These are phyloP conservation scores for Colletotrichum paranaense DNA, from an alignment of 2,329 filamentous ascomycete species.

Conservation along the genomic window DNA sequence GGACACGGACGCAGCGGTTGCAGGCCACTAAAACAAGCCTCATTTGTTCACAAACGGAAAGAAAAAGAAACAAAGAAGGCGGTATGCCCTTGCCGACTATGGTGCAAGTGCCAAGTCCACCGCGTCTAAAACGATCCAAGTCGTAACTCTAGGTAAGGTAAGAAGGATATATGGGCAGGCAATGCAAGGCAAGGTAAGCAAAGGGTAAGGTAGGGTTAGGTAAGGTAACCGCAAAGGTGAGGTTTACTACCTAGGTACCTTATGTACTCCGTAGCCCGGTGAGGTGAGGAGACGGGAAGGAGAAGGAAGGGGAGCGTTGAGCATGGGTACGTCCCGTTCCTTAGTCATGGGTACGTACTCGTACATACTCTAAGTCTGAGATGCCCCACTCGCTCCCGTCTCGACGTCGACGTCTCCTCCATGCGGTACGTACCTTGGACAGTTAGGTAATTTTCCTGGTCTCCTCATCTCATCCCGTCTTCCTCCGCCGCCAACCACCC, in stretches of 20 bases:
- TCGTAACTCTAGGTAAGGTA: neutral
- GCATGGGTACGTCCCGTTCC: neutral
- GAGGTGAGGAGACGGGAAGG: neutral
- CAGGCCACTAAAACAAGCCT: too few relatives aligned
- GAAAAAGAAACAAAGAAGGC: neutral
- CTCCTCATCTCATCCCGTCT: neutral
- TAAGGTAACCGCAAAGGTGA: neutral
- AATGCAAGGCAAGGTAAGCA: neutral
- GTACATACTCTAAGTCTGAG: too few relatives aligned
- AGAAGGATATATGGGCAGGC: neutral
- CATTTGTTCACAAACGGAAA: neutral
- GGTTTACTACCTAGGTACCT: too few relatives aligned
- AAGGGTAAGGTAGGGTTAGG: too few relatives aligned
- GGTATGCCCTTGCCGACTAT: neutral
- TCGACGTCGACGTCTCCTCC: neutral
- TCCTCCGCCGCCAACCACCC: neutral
- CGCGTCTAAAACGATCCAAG: conserved; percentile 7
- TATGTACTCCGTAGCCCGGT: too few relatives aligned
- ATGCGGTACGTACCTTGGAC: too few relatives aligned
- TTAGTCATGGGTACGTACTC: neutral
- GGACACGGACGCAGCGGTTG: neutral
- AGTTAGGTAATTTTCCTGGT: too few relatives aligned
- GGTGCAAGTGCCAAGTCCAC: neutral
- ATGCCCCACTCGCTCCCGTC: neutral
- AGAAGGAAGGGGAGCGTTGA: neutral